Base-by-base conservation (phyloP, 2,329 filamentous ascomycete genomes). In the Diplodia sapinea region DNA sequence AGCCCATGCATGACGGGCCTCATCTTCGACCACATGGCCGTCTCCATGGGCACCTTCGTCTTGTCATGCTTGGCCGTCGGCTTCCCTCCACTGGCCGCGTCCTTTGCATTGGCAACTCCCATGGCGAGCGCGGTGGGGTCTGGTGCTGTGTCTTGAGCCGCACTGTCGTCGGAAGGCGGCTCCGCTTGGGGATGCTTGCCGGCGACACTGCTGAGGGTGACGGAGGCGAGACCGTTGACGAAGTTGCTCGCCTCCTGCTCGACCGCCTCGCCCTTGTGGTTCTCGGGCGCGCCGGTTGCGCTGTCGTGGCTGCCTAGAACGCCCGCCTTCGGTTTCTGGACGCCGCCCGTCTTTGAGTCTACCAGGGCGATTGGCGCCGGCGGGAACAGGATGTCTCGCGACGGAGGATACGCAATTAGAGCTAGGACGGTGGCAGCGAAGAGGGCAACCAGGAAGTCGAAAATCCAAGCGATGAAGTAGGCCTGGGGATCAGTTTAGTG, bases 231-330 rank as follows among this genome's bases (percentile, higher is more conserved):
- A 40, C 89, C 87, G 65, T 89, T 89, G 68, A 95, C 89, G 70
- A 96, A 89, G 74, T 93, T 94, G 72, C 86, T 89, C 0, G 93
- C 93, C 76, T 96, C 92, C 69, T 91, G 87, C 76, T 96, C 92
- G 0, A 93, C 90, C 0, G 91, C 91, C 76, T 95, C 92, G 31
- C 93, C 92, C 75, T 92, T 90, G 79, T 92, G 87, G 71, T 92
- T 92, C 76, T 96, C 91, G 0, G 92, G 90, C 0, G 92, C 92
- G 1, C 92, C 93, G 0, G 92, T 96, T 0, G 90, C 85, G 67
- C 90, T 93, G 69, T 93, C 90, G 33, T 89, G 86, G 23, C 90
- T 93, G 0, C 90, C 92, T 0, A 95, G 79, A 0, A 93, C 87
- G 1, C 92, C 92, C 2, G 92, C 86, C 62, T 88, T 87, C 0